Evolutionary conservation across 2,329 filamentous ascomycete species (phyloP), one percentile per base, ranked within the genome.

Genomic region (Zymoseptoria brevis): DNA sequence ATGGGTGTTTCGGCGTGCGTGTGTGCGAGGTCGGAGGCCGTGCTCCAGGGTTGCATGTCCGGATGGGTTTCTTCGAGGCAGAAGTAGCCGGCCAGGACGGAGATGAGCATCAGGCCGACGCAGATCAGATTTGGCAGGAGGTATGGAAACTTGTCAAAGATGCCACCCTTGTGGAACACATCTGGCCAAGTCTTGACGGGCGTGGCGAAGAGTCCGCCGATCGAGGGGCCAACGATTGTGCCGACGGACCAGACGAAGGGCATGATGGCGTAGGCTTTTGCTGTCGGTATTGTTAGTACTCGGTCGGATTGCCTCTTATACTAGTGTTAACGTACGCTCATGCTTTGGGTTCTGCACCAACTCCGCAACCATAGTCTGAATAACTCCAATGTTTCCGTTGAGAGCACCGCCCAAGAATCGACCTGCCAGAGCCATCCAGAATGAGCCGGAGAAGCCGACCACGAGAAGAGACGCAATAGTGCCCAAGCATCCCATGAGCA

Each of bases 191-290:
- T 85, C 41, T 83, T 77, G 62, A 86, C 82, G 24, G 93, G 92
- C 65, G 90, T 86, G 60, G 91, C 88, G 72, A 96, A 90, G 57
- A 87, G 84, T 35, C 93, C 93, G 60, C 93, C 93, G 64, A 96
- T 90, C 5, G 88, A 89, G 62, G 92, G 89, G 0, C 92, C 92
- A 56, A 96, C 81, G 64, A 96, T 96, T 8, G 90, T 95, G 22
- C 92, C 92, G 56, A 96, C 86, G 53, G 83, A 87, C 91, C 92
- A 96, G 7, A 96, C 88, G 70, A 96, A 96, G 0, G 92, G 92
- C 90, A 96, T 96, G 51, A 96, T 84, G 2, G 90, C 86, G 73
- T 92, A 96, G 26, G 92, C 92, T 62, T 87, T 85, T 60, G 90
- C 88, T 90, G 67, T 35, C n/a, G 56, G 49, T n/a, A n/a, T n/a